These are phyloP conservation scores for Daldinia caldariorum DNA, from an alignment of 495 filamentous ascomycete genomes.

Conservation along the genomic window DNA sequence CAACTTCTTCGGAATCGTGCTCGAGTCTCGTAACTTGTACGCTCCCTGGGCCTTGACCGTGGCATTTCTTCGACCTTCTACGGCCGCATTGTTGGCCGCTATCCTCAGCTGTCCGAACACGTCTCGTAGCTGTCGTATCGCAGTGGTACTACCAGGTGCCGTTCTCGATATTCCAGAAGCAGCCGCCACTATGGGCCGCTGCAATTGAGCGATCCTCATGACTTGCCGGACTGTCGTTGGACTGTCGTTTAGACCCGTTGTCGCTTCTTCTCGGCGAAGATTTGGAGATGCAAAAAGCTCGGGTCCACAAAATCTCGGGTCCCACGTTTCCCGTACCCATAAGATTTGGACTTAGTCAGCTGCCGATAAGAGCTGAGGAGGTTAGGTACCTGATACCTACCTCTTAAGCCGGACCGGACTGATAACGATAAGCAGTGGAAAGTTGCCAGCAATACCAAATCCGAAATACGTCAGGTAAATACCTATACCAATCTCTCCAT, in stretches of 20 bases:
- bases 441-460: constrained; percentile 46
- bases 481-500: no score
- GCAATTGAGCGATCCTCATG: constrained; percentile 65
- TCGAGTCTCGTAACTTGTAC: constrained; percentile 81
- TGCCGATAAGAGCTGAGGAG: no score
- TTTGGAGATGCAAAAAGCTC: constrained; percentile 16
- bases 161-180: constrained; percentile 51
- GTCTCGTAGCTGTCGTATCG: constrained; percentile 49
- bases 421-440: constrained; percentile 44
- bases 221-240: constrained; percentile 16
- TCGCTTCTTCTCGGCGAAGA: not conserved
- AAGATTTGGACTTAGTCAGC: constrained; percentile 60
- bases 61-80: constrained; percentile 71
- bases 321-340: not conserved
- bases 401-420: not conserved
- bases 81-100: constrained; percentile 52
- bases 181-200: constrained; percentile 60
- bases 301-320: constrained; percentile 14
- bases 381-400: no score
- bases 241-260: constrained; percentile 9
- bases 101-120: constrained; percentile 51
- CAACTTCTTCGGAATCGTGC: constrained; percentile 90
- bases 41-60: constrained; percentile 87
- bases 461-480: not conserved
- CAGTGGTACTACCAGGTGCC: constrained; percentile 21